Base-by-base conservation (phyloP, 2,329 filamentous ascomycete species). In the Aspergillus melleus region DNA sequence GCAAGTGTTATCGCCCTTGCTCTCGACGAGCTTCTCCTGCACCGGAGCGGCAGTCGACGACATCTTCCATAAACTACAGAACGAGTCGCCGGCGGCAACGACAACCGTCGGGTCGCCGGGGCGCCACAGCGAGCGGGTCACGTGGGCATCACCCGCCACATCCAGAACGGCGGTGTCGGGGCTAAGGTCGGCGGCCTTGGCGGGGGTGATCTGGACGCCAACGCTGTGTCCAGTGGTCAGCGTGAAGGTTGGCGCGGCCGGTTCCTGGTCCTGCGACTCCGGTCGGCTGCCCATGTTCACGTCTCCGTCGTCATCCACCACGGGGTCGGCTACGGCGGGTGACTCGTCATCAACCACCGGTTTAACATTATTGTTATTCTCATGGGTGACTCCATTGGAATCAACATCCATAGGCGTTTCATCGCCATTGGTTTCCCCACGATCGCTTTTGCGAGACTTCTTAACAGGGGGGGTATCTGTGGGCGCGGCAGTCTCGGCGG, bases 161-260 rank as follows among this genome's bases (percentile, higher is more conserved):
- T 78, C 71, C 30, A 82, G 66, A 22, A 81, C 68, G 61, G 72
- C 72, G 64, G 80, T 80, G 66, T 79, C 70, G 49, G 77, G 74
- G 44, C 72, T 73, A 58, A 83, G 74, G 68, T 82, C 79, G 61
- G 75, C 71, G 49, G 79, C 76, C 71, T 81, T 82, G 70, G 79
- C 78, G 68, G 79, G 77, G 54, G 72, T 71, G 65, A 78, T 80
- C 69, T 82, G 80, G 59, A 81, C 74, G 60, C 77, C 79, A 64
- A 77, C 70, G 68, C 79, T 82, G 57, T 73, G 71, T 53, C 80
- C 80, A 50, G 70, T 78, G 42, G 73, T 76, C 59, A 81, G 65
- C 11, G 79, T 81, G 59, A 74, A 73, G 32, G 71, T 69, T 54
- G 67, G 66, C 58, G 70, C 56, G 69, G 67, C 66, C 60, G 70